Conservation (phyloP, 1,284 basidiomycete genomes). For the Apiotrichum akiyoshidainum region DNA sequence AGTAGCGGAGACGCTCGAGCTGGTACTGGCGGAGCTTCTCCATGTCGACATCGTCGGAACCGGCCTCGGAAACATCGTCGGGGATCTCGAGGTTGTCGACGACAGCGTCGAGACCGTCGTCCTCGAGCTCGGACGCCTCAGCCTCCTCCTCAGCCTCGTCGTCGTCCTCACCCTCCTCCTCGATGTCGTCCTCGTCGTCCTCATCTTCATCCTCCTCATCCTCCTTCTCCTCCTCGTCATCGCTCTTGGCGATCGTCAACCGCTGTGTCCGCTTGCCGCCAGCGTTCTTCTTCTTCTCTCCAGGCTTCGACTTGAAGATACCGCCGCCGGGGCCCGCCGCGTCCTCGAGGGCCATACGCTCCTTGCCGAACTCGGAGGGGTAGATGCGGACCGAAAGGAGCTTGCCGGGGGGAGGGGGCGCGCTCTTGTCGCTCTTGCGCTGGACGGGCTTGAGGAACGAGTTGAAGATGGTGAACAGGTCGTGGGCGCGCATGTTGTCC, state of each 20-base stretch:
- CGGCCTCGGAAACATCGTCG: conserved; percentile 39
- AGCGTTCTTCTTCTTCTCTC: conserved; percentile 22
- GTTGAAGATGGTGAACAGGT: conserved; percentile 89
- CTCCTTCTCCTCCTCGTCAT: conserved; percentile 18
- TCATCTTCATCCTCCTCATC: conserved; percentile 36
- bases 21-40: conserved; percentile 89
- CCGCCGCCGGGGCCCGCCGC: conserved; percentile 83
- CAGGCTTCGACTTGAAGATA: conserved; percentile 58
- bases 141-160: conserved; percentile 52
- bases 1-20: conserved; percentile 91
- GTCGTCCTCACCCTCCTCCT: conserved; percentile 27
- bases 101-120: conserved; percentile 23
- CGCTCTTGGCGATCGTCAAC: conserved; percentile 15
- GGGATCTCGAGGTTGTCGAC: conserved; percentile 38
- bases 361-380: conserved; percentile 89
- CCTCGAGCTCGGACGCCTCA: conserved; percentile 49
- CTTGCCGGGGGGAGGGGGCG: conserved; percentile 56
- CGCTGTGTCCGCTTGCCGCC: conserved; percentile 18
- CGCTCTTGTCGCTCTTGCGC: conserved; percentile 23
- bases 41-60: conserved; percentile 69
- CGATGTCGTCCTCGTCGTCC: conserved; percentile 33
- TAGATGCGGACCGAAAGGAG: conserved; percentile 78
- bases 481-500: conserved; percentile 88
- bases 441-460: conserved; percentile 62
- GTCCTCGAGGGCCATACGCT: conserved; percentile 82